These are phyloP conservation scores for Talaromyces marneffei DNA, from an alignment of 2,329 filamentous ascomycete genomes.

Conservation along the genomic window DNA sequence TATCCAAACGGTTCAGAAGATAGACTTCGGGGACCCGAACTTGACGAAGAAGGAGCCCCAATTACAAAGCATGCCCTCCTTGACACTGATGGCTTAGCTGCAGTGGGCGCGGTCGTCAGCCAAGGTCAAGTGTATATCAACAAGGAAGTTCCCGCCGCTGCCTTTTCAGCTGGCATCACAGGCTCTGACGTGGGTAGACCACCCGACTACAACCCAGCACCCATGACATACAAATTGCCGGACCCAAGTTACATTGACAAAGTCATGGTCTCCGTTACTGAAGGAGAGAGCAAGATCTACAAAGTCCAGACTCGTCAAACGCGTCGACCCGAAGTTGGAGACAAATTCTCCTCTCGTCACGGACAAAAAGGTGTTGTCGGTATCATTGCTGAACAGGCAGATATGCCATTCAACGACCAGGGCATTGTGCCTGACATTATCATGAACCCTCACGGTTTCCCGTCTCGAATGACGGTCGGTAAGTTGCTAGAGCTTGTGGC, in stretches of 20 bases:
- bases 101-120: conserved; percentile 73
- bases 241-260: conserved; percentile 92
- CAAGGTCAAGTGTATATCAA: conserved; percentile 82
- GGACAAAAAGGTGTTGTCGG: conserved; percentile 97
- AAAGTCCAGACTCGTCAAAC: conserved; percentile 98
- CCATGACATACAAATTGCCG: conserved; percentile 68
- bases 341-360: conserved; percentile 98
- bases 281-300: conserved; percentile 77
- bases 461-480: conserved; percentile 97
- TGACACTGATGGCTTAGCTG: conserved; percentile 80
- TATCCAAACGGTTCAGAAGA: conserved; percentile 75
- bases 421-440: conserved; percentile 97
- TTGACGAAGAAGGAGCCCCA: conserved; percentile 53
- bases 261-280: conserved; percentile 85
- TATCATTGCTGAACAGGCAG: conserved; percentile 92
- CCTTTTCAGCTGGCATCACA: conserved; percentile 61
- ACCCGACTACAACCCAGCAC: conserved; percentile 33
- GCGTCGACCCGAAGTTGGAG: conserved; percentile 84
- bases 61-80: conserved; percentile 67
- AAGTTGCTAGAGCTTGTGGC: conserved; percentile 94
- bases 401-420: conserved; percentile 89
- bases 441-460: conserved; percentile 99
- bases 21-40: conserved; percentile 55
- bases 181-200: conserved; percentile 53
- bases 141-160: conserved; percentile 78